These are phyloP conservation scores for Grifola frondosa DNA, from an alignment of 1,284 basidiomycete genomes.

Conservation along the genomic window DNA sequence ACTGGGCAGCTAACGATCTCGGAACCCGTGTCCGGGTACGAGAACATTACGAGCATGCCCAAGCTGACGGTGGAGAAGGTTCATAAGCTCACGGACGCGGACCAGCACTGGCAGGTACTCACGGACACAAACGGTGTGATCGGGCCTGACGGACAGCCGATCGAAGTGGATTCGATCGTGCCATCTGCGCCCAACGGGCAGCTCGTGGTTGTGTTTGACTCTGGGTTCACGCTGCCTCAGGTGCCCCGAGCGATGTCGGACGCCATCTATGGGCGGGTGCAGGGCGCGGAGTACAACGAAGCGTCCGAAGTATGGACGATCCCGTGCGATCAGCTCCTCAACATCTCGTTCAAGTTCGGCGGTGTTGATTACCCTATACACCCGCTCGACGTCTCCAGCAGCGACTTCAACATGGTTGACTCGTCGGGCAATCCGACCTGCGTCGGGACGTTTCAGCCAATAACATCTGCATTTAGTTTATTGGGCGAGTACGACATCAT, in stretches of 20 bases:
- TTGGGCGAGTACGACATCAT: slow-evolving; percentile 79
- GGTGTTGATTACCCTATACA: slow-evolving; percentile 68
- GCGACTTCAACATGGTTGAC: slow-evolving; percentile 57
- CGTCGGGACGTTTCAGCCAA: slow-evolving; percentile 77
- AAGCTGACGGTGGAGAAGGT: slow-evolving; percentile 68
- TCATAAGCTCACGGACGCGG: slow-evolving; percentile 48
- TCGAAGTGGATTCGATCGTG: slow-evolving; percentile 63
- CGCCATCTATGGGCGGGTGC: slow-evolving; percentile 77
- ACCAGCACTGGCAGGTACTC: slow-evolving; percentile 78
- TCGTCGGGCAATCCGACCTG: slow-evolving; percentile 61
- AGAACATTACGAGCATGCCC: slow-evolving; percentile 60
- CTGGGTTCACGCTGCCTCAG: slow-evolving; percentile 68
- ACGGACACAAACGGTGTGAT: slow-evolving; percentile 65
- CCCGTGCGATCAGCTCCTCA: slow-evolving; percentile 71
- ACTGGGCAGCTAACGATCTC: slow-evolving; percentile 61
- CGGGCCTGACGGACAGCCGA: slow-evolving; percentile 68
- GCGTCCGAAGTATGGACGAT: slow-evolving; percentile 64
- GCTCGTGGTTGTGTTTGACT: slow-evolving; percentile 72
- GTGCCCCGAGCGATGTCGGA: slow-evolving; percentile 74
- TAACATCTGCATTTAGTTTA: slow-evolving; percentile 74
- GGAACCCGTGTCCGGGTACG: slow-evolving; percentile 54
- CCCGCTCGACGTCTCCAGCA: slow-evolving; percentile 69
- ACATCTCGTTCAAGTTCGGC: slow-evolving; percentile 69
- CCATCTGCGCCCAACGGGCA: slow-evolving; percentile 39
- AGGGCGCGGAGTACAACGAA: slow-evolving; percentile 67